Conservation (phyloP, 306 rosid species). For the Vigna trinervia region DNA sequence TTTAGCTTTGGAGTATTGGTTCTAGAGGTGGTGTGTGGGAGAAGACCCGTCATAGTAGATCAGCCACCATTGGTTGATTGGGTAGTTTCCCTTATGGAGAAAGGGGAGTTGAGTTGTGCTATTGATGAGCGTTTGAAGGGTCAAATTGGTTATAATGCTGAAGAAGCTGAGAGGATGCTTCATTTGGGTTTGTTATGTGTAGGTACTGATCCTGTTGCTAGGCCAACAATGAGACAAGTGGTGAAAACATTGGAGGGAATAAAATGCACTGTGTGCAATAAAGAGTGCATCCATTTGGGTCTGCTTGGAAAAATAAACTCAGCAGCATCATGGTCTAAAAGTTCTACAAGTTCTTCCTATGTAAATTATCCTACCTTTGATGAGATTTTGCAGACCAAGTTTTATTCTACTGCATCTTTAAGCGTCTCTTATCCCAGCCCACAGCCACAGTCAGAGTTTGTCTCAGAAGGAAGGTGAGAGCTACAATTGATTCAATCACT, state of each 20-base stretch:
- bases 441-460: conserved; percentile 36
- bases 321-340: conserved; percentile 54
- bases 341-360: conserved; percentile 29
- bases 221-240: conserved; percentile 79
- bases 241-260: conserved; percentile 61
- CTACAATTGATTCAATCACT: conserved; percentile 3
- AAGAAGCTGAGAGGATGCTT: conserved; percentile 64
- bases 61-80: conserved; percentile 65
- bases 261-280: conserved; percentile 37
- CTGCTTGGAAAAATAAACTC: conserved; percentile 56
- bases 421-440: conserved; percentile 41
- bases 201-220: conserved; percentile 53
- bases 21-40: conserved; percentile 67
- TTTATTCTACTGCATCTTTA: conserved; percentile 49
- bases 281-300: conserved; percentile 45
- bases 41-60: conserved; percentile 63
- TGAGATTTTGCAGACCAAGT: conserved; percentile 53
- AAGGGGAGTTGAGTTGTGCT: conserved; percentile 47
- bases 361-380: conserved; percentile 61
- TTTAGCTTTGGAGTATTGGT: conserved; percentile 72
- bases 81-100: conserved; percentile 57
- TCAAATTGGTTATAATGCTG: conserved; percentile 39
- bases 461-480: conserved; percentile 56
- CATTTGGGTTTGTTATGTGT: conserved; percentile 74
- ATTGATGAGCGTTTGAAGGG: conserved; percentile 61